Base-by-base conservation (phyloP, 2,329 filamentous ascomycete genomes). In the Rhexocercosporidium sp. region DNA sequence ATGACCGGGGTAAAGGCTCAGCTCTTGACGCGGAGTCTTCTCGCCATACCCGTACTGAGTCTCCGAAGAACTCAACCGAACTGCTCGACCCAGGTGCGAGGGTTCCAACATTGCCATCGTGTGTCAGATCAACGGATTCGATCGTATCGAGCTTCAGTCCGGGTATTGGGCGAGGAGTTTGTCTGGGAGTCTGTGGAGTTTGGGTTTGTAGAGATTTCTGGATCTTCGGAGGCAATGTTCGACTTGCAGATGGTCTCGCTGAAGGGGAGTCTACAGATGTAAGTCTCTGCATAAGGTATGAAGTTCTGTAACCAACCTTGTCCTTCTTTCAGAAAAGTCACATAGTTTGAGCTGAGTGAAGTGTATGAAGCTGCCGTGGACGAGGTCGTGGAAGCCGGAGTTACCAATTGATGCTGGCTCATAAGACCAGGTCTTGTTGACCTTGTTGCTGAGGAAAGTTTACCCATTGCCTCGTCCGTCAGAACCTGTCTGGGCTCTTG, bases 81-180 rank as follows among this genome's bases (percentile, higher is more conserved):
- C 72, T 75, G 60, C 74, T 73, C 22, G 74, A 74, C 18, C 71
- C 66, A 27, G 66, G 69, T 8, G 64, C 53, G 25, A 47, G 64
- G 25, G 59, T 46, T 56, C 63, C 66, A 27, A 18, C 65, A 59
- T 69, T 46, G 49, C 73, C 69, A 54, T 77, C 76, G 3, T 71
- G 72, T 34, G 76, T 77, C 20, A 78, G 64, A 66, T 78, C 77
- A 31, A 78, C 69, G 0, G 75, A 72, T 41, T 77, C 75, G n/a
- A 76, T 54, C 20, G 60, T 66, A n/a, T 70, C 59, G 31, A 62
- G 47, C 22, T 71, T 72, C 54, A 62, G 37, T 39, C 66, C 69
- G 47, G 49, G 64, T 27, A 53, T 66, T 14, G 64, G 68, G 44
- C 61, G 71, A 57, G 73, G 71, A 60, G 70, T 76, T 72, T 69